These are phyloP conservation scores for Pleurozium schreberi DNA, from an alignment of 225 moss, liverwort and hornwort species.

Conservation along the genomic window DNA sequence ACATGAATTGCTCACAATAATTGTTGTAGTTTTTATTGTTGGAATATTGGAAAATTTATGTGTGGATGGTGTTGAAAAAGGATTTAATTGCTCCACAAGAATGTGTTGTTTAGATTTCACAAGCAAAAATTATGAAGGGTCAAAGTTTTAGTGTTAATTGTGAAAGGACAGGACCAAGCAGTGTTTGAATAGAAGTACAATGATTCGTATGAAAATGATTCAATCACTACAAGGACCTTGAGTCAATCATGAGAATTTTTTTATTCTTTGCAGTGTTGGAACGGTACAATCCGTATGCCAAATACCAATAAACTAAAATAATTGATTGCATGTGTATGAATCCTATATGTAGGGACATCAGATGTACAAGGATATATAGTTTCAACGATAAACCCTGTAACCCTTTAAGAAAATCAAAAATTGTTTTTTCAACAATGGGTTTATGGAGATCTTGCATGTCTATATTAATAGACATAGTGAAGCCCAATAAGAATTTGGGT, in stretches of 20 bases:
- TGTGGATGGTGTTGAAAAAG: too few species aligned
- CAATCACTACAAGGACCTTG: too few species aligned
- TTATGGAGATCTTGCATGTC: background rate
- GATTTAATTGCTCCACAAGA: background rate
- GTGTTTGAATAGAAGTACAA: background rate
- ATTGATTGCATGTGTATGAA: fast-evolving
- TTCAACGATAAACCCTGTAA: background rate
- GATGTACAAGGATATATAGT: background rate
- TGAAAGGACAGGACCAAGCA: background rate
- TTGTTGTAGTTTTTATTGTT: background rate
- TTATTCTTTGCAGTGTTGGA: fast-evolving
- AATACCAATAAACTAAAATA: background rate
- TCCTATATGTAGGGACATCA: background rate
- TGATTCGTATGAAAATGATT: background rate
- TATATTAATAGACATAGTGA: too few species aligned
- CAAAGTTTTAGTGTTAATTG: background rate
- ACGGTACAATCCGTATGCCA: fast-evolving
- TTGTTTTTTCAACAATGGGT: background rate
- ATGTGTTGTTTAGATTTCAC: background rate
- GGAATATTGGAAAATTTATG: too few species aligned
- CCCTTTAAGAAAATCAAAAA: too few species aligned
- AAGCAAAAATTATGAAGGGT: background rate
- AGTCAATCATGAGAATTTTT: background rate
- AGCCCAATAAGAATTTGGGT: fast-evolving
- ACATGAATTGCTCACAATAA: background rate